Base-by-base conservation (phyloP, 1,284 basidiomycete genomes). In the Ustilago vetiveriae region DNA sequence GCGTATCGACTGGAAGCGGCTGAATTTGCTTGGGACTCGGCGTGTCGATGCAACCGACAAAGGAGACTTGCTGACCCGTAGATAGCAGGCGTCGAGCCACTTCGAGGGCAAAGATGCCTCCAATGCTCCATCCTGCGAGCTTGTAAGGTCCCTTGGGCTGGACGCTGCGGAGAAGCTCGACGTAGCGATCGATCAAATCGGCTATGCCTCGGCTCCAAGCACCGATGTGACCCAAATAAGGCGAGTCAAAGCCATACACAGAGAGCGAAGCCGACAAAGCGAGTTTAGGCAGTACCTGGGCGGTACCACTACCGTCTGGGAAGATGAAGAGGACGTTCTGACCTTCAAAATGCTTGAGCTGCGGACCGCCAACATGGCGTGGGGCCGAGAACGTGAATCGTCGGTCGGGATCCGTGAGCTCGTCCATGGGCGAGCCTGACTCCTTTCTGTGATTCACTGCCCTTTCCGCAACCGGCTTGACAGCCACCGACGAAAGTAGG, bases 51-150 rank as follows among this genome's bases (percentile, higher is more conserved):
- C 66, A 53, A 6, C 53, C 62, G 2, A 71, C 37, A 9, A 58
- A 55, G 0, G 32, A 24, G n/a, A 71, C 57, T 21, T 54, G 39
- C 26, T 66, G 53, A 9, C 63, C 68, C 19, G 39, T 36, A 11
- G 53, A 62, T 9, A 66, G 56, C 2, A 71, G 57, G 2, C 47
- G 57, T 6, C 62, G 56, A 6, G 55, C 53, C 6, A 66, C 57
- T 44, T 71, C 57, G 9, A 71, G 50, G 0, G 63, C 68, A 40
- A 71, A 49, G 22, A 71, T 30, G n/a, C 68, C 68, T 43, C 68
- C 68, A 30, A 71, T 71, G 50, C 68, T 71, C 68, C 68, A 71
- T 11, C 68, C 68, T 9, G 48, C 68, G 2, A 71, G 46, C 27
- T 45, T 48, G 44, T 60, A 66, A 8, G 68, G 68, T 21, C 57